phyloP scores from a whole-genome alignment of 1,139 yeast species.

The Hemisphaericaspora xylanilytica region DNA sequence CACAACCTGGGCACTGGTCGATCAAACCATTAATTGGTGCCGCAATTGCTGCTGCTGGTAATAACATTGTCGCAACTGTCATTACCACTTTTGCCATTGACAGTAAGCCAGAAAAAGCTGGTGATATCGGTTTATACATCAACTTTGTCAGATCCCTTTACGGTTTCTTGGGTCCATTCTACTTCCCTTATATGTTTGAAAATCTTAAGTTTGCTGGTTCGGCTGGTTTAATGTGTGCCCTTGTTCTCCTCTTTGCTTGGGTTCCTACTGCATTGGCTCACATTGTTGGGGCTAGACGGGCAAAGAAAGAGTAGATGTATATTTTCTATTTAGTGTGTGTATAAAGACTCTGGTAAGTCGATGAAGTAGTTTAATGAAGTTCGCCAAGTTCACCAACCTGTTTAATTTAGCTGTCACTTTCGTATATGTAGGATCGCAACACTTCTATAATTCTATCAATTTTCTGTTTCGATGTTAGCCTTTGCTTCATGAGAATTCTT shows the following conservation, averaged over 20 bases:
- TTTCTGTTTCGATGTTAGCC: too few species aligned
- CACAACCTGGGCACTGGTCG: constrained; percentile 21
- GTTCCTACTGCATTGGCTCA: constrained; percentile 11
- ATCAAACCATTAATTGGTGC: constrained; percentile 25
- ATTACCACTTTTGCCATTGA: constrained; percentile 21
- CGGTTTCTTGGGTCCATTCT: constrained; percentile 26
- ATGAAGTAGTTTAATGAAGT: too few species aligned
- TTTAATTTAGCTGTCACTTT: too few species aligned
- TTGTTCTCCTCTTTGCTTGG: constrained; percentile 12
- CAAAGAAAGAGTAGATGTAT: neutral
- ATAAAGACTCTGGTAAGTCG: constrained; percentile 5
- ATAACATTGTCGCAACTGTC: constrained; percentile 23
- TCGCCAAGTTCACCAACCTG: too few species aligned
- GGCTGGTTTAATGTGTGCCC: constrained; percentile 17
- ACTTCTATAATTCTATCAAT: too few species aligned
- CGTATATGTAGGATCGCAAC: too few species aligned
- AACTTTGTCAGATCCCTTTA: constrained; percentile 17
- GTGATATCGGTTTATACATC: constrained; percentile 18
- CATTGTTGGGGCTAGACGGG: constrained; percentile 10
- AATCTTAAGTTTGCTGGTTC: constrained; percentile 16
- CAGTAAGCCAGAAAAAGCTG: constrained; percentile 14
- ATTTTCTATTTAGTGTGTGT: neutral
- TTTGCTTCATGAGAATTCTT: too few species aligned
- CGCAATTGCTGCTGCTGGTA: constrained; percentile 25
- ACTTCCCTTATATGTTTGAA: constrained; percentile 24